A percentile compares a stretch with the other conserved stretches of the same genome.
Evolutionary conservation across 208 protist genomes (phyloP).

Genomic region (Leishmania martiniquensis): DNA sequence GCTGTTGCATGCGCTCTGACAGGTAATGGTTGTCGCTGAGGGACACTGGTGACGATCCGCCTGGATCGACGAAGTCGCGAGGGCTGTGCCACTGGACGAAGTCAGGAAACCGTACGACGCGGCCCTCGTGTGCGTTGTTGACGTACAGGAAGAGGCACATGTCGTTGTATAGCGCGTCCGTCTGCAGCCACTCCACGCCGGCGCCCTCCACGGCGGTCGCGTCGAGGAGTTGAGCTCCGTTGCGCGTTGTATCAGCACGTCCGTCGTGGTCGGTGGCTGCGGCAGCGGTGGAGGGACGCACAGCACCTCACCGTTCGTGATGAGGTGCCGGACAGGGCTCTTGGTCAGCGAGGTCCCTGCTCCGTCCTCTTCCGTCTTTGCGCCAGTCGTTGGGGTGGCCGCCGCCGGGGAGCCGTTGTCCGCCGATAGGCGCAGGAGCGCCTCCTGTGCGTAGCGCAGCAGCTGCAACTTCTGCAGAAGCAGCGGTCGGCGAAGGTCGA

Average conservation of each 20-base stretch:
- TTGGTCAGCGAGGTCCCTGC: neutral
- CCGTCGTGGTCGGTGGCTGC: slow-evolving; percentile 57
- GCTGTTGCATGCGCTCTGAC: slow-evolving; percentile 72
- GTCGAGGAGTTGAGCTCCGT: slow-evolving; percentile 49
- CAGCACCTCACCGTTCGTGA: slow-evolving; percentile 72
- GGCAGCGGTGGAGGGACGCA: slow-evolving; percentile 59
- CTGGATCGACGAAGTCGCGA: slow-evolving; percentile 61
- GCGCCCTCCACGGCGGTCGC: slow-evolving; percentile 36
- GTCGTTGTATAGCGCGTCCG: slow-evolving; percentile 79
- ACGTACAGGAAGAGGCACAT: slow-evolving; percentile 89
- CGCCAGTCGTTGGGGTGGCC: neutral
- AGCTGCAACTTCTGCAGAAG: slow-evolving; percentile 87
- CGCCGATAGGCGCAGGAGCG: slow-evolving; percentile 28
- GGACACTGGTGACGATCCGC: neutral
- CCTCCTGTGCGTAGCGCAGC: slow-evolving; percentile 55
- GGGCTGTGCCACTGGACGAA: slow-evolving; percentile 91
- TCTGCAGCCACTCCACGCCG: slow-evolving; percentile 46
- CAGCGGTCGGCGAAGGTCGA: slow-evolving; percentile 51
- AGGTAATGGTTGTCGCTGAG: slow-evolving; percentile 61
- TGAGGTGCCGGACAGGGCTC: slow-evolving; percentile 28
- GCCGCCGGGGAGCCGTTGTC: neutral
- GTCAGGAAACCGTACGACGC: slow-evolving; percentile 83
- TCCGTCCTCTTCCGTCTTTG: neutral
- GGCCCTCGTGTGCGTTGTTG: slow-evolving; percentile 68
- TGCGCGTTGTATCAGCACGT: slow-evolving; percentile 60